Evolutionary conservation across 225 moss, liverwort and hornwort species (phyloP).

Genomic region (Lunularia cruciata): DNA sequence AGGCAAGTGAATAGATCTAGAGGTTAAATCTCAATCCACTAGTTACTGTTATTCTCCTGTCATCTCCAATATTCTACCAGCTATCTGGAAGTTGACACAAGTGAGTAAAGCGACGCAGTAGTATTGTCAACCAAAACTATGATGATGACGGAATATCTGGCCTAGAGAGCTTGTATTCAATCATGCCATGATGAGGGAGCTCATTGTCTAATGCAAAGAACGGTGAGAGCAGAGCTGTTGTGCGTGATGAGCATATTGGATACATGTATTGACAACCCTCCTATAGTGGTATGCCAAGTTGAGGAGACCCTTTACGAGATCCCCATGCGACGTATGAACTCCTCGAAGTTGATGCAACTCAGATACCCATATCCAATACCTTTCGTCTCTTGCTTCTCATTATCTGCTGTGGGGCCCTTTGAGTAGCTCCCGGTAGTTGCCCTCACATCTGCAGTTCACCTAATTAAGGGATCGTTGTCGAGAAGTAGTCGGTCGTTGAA

Average conservation of each 20-base stretch:
- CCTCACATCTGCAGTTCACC: neutral
- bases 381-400: neutral
- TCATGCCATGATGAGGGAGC: neutral
- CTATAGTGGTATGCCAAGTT: neutral
- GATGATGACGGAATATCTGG: neutral
- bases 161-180: neutral
- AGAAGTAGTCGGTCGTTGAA: neutral
- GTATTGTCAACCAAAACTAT: neutral
- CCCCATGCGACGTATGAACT: neutral
- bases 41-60: too few species aligned
- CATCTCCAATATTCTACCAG: neutral
- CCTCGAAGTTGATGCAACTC: slow-evolving; percentile 9
- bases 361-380: neutral
- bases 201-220: neutral
- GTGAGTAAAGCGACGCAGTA: neutral
- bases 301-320: neutral
- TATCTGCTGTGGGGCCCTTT: neutral
- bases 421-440: neutral
- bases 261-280: neutral
- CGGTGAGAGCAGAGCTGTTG: neutral
- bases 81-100: neutral
- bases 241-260: neutral
- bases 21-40: too few species aligned
- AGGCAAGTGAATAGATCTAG: too few species aligned
- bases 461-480: neutral